phyloP scores from a whole-genome alignment of 805 yeast species.

The Maudiozyma saulgeensis region DNA sequence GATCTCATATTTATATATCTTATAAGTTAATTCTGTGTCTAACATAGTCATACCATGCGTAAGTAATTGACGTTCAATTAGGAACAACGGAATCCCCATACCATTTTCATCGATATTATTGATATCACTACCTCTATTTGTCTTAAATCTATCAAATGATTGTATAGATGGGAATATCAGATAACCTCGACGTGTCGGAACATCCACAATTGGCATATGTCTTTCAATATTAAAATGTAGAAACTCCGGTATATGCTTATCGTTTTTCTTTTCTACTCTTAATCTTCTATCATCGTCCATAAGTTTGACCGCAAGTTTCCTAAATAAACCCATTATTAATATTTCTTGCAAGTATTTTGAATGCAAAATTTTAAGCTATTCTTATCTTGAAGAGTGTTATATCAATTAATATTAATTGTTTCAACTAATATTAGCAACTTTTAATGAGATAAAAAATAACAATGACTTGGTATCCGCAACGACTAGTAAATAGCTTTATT shows the following conservation, averaged over 20 bases:
- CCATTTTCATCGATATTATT: conserved; percentile 9
- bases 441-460: too few relatives aligned
- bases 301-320: conserved; percentile 1
- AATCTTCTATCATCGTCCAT: background rate
- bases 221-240: conserved; percentile 5
- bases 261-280: background rate
- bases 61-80: conserved; percentile 1
- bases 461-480: too few relatives aligned
- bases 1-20: conserved; percentile 8
- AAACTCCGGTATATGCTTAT: conserved; percentile 3
- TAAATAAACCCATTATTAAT: conserved; percentile 1
- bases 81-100: conserved; percentile 13
- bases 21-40: background rate
- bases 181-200: conserved; percentile 5
- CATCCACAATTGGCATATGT: conserved; percentile 5
- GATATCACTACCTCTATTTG: conserved; percentile 1
- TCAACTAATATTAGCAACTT: too few relatives aligned
- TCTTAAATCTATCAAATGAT: conserved; percentile 10
- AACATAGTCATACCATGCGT: background rate
- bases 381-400: background rate
- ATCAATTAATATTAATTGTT: background rate
- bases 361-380: background rate
- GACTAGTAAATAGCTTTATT: too few relatives aligned
- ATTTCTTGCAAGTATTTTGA: too few relatives aligned
- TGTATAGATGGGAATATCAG: conserved; percentile 12